Conservation (phyloP, 176 grass and related monocot genomes). For the Zea mays region Zm-B73-REFERENCE-NAM-5.0 NC_050097.1:76490001-76490500, state of each 20-base stretch:
- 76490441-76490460: slow-evolving; percentile 45
- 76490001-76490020: neutral
- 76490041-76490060: slow-evolving; percentile 6
- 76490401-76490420: neutral
- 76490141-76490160: slow-evolving; percentile 79
- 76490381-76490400: slow-evolving; percentile 13
- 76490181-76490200: slow-evolving; percentile 60
- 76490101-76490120: slow-evolving; percentile 23
- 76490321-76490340: neutral
- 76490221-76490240: slow-evolving; percentile 51
- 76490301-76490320: slow-evolving; percentile 9
- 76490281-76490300: neutral
- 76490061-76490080: slow-evolving; percentile 5
- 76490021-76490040: slow-evolving; percentile 19
- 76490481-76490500: slow-evolving; percentile 57
- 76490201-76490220: slow-evolving; percentile 62
- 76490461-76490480: slow-evolving; percentile 61
- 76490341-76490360: slow-evolving; percentile 1
- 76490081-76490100: slow-evolving; percentile 2
- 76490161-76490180: slow-evolving; percentile 62
- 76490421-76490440: slow-evolving; percentile 26
- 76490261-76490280: slow-evolving; percentile 25
- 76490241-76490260: slow-evolving; percentile 56
- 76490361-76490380: slow-evolving; percentile 4
- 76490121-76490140: slow-evolving; percentile 24